Evolutionary conservation across 371 early-diverging fungal species (phyloP).

Genomic region (Mortierella sp.): DNA sequence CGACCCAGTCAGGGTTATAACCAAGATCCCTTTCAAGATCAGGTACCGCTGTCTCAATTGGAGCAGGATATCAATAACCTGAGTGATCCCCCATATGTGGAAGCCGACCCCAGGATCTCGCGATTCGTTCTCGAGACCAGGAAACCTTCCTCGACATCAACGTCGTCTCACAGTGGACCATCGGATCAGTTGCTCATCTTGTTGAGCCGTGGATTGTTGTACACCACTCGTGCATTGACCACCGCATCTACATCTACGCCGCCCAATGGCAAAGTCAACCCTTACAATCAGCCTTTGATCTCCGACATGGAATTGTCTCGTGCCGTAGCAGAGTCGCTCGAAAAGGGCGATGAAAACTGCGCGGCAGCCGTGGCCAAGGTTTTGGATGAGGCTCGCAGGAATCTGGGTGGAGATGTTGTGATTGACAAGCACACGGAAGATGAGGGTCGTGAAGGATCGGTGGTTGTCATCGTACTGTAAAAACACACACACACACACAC

Average conservation of each 20-base stretch:
- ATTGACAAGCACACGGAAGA: constrained; percentile 12
- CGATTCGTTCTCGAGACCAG: constrained; percentile 34
- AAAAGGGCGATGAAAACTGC: constrained; percentile 33
- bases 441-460: constrained; percentile 32
- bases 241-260: neutral
- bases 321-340: constrained; percentile 22
- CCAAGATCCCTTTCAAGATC: constrained; percentile 1
- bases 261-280: constrained; percentile 3
- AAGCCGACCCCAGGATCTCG: constrained; percentile 29
- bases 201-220: constrained; percentile 34
- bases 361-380: constrained; percentile 33
- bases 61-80: constrained; percentile 20
- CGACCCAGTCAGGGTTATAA: constrained; percentile 5
- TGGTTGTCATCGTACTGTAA: constrained; percentile 29
- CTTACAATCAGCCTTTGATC: constrained; percentile 32
- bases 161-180: neutral
- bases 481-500: too few relatives aligned
- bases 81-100: constrained; percentile 39
- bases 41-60: constrained; percentile 6
- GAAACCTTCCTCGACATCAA: neutral
- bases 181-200: constrained; percentile 41
- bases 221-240: constrained; percentile 5
- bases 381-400: constrained; percentile 25
- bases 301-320: constrained; percentile 43
- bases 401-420: neutral